Evolutionary conservation across 306 rosid genomes (phyloP), one percentile per base, ranked within the genome.

Genomic region (Sechiopsis laciniata): DNA sequence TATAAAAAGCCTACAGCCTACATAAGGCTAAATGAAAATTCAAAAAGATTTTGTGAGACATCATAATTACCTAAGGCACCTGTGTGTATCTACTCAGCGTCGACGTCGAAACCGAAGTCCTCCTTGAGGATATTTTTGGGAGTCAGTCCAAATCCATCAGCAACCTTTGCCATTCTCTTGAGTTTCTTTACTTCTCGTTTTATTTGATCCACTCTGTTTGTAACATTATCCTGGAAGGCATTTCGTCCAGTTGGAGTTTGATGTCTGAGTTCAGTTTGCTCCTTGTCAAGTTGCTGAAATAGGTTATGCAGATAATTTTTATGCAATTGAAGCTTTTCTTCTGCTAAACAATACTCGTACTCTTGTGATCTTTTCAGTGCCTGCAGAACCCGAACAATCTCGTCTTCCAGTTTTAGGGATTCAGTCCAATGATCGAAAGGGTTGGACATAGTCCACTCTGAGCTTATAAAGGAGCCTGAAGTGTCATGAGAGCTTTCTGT

Each of bases 321-420:
- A 55, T 87, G 96, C 12, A 45, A 67, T 37, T 78, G 55, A 45
- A 91, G 89, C 72, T 56, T 80, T 75, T 90, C 96, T 78, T 85
- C 90, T 12, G 85, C 95, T 17, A 83, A 6, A 77, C 75, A 82
- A 50, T 73, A 91, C 77, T 91, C 96, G 8, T 64, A 51, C 76
- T 89, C 89, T 65, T 94, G 96, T 1, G 95, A 86, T 63, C 80
- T 87, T 81, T 80, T 75, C 35, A 94, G 91, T 60, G 55, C 81
- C 65, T 73, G 73, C 55, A 90, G 84, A 55, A 82, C 88, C 12
- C 75, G 80, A 77, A 85, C 84, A 22, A 85, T 56, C 65, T 88
- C 96, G 8, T 54, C 79, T 55, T 88, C 89, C 14, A 87, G 86
- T 62, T 78, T 82, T 48, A 78, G 51, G 10, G 82, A 77, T 1